Base-by-base conservation (phyloP, 73 alveolate species). In the Diophrys sp. region DNA sequence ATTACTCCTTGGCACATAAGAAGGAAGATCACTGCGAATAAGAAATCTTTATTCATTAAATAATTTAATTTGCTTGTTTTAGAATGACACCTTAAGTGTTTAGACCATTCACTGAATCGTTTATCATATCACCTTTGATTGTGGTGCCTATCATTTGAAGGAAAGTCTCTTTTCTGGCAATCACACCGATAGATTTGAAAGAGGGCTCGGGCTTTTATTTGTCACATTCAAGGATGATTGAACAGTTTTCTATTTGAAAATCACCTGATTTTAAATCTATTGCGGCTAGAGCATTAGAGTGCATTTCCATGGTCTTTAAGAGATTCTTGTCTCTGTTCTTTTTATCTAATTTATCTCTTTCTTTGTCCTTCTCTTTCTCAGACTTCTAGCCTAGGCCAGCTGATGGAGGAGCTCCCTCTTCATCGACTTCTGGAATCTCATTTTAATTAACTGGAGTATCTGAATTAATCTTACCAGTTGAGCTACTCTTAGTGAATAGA, bases 401-500 rank as follows among this genome's bases (percentile, higher is more conserved):
- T n/a, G n/a, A n/a, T n/a, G n/a, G n/a, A n/a, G n/a, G n/a, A n/a
- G n/a, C n/a, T n/a, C n/a, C n/a, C n/a, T n/a, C 5, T 44, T 44
- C 62, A 44, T 44, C 62, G 18, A 11, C 62, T 44, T 44, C 62
- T 11, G 62, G n/a, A 44, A 18, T 18, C 18, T 44, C 62, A 18
- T 44, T 18, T 18, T 44, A 11, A 11, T 44, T 18, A 44, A 44
- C 62, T 44, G 18, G 18, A 44, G 5, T 44, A 11, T 44, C 5
- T 11, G 18, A 5, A 11, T 44, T 11, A 44, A 18, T 5, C 5
- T 44, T 44, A 44, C 5, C 18, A 18, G 62, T 44, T 44, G 32
- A 67, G 25, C 71, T 67, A 8, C 71, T 72, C 11, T 84, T 84
- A 28, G 31, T 75, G 66, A 70, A 54, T 11, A 83, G 75, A 83